These are phyloP conservation scores for Alternaria arbusti DNA, from an alignment of 2,329 filamentous ascomycete species.

Conservation along the genomic window DNA sequence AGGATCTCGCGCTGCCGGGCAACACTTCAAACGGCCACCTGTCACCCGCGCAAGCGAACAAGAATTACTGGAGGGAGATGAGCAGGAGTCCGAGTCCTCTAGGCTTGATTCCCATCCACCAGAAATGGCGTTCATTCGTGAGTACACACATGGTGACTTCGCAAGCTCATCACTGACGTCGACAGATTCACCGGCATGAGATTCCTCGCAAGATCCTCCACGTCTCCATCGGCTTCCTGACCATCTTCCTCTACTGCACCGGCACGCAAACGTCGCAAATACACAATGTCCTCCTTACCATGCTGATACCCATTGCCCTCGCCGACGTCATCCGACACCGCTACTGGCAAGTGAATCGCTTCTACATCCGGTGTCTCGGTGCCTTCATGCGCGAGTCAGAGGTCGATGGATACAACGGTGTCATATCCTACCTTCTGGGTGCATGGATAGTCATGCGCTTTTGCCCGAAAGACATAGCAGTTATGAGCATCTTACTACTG, in stretches of 20 bases:
- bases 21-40: conserved; percentile 70
- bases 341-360: conserved; percentile 78
- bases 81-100: conserved; percentile 91
- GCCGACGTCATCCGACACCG: conserved; percentile 84
- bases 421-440: conserved; percentile 94
- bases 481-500: conserved; percentile 86
- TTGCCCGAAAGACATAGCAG: conserved; percentile 91
- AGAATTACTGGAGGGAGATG: conserved; percentile 84
- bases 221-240: conserved; percentile 95
- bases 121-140: conserved; percentile 88
- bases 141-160: conserved; percentile 21
- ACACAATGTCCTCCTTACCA: conserved; percentile 80
- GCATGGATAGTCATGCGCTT: conserved; percentile 84
- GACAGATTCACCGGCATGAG: conserved; percentile 81
- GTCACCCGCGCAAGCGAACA: conserved; percentile 67
- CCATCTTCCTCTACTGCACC: conserved; percentile 81
- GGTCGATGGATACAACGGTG: conserved; percentile 91
- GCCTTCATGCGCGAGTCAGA: conserved; percentile 97
- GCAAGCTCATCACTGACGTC: conserved; percentile 18
- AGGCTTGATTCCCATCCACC: conserved; percentile 92
- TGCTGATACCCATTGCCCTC: conserved; percentile 81
- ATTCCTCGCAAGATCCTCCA: conserved; percentile 93
- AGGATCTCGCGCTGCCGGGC: conserved; percentile 51
- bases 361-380: conserved; percentile 85
- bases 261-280: conserved; percentile 80